Base-by-base conservation (phyloP, 352 stramenopile species). In the Ophiocytium majus region DNA sequence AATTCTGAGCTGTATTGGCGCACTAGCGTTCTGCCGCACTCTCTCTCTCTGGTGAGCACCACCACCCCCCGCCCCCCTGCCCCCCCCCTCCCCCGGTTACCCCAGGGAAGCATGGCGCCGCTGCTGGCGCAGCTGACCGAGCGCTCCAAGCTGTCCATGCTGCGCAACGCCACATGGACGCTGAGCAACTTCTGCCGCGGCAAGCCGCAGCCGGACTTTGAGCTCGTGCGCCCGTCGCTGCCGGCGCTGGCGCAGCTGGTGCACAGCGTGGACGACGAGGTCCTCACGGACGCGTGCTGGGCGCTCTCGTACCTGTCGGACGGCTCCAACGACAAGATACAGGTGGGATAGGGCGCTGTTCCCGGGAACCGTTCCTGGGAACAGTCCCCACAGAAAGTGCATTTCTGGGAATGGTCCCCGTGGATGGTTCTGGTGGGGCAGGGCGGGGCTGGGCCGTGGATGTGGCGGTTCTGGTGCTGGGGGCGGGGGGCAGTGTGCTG, bases 271-370 rank as follows among this genome's bases (percentile, higher is more conserved):
- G 96, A 99, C 89, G 96, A 99, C 83, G 97, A 99, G 92, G 83
- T 99, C 32, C 91, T 99, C 57, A 99, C 97, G 23, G 97, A 99
- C 88, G 97, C 97, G 10, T 99, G 97, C 91, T 99, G 97, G 97
- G 97, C 97, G 50, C 91, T 99, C 37, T 98, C 93, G 66, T 99
- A 99, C 91, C 91, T 99, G 9, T 98, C 92, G 23, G 97, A 99
- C 91, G 97, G 97, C 66, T 95, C 95, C 33, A 99, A 99, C 89
- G 95, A 99, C 86, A 99, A 99, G 89, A 99, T 99, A 90, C 66
- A 78, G 66, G 66, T 78, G 32, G 5, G 66, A n/a, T n/a, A n/a
- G n/a, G n/a, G n/a, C n/a, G n/a, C n/a, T n/a, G n/a, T n/a, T n/a
- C n/a, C n/a, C n/a, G n/a, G n/a, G n/a, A n/a, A n/a, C n/a, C n/a